Conservation (phyloP, 169 alveolate genomes). For the Plasmodium falciparum region DNA sequence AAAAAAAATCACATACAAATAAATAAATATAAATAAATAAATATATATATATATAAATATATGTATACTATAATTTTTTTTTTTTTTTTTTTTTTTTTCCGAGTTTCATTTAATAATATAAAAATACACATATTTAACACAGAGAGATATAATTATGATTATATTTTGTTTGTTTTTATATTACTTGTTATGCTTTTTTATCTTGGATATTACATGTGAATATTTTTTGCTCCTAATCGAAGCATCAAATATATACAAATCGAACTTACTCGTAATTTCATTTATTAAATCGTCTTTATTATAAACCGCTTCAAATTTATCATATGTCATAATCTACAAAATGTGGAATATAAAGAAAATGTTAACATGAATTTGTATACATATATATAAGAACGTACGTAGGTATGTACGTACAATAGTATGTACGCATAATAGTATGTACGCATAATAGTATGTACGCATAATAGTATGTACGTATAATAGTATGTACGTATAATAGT, state of each 20-base stretch:
- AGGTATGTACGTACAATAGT: not conserved
- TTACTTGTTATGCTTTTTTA: slow-evolving; percentile 67
- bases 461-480: too few species aligned
- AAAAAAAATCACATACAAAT: too few species aligned
- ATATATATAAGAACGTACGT: not conserved
- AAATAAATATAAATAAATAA: too few species aligned
- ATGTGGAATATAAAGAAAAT: too few species aligned
- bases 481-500: not conserved
- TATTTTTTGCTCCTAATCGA: slow-evolving; percentile 48
- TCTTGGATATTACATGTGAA: slow-evolving; percentile 34
- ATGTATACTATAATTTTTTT: not conserved
- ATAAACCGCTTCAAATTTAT: slow-evolving; percentile 48
- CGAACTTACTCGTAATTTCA: slow-evolving; percentile 27
- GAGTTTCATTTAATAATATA: not conserved
- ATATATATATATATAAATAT: not conserved
- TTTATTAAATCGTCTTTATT: slow-evolving; percentile 37
- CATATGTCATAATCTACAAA: slow-evolving; percentile 58
- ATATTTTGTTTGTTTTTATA: not conserved
- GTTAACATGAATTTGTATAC: not conserved
- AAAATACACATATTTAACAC: not conserved
- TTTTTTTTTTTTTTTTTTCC: not conserved
- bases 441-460: too few species aligned
- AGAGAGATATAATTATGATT: not conserved
- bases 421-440: too few species aligned
- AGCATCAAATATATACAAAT: slow-evolving; percentile 56